Conservation (phyloP, 2,329 filamentous ascomycete species). For the Knoxdaviesia proteae region DNA sequence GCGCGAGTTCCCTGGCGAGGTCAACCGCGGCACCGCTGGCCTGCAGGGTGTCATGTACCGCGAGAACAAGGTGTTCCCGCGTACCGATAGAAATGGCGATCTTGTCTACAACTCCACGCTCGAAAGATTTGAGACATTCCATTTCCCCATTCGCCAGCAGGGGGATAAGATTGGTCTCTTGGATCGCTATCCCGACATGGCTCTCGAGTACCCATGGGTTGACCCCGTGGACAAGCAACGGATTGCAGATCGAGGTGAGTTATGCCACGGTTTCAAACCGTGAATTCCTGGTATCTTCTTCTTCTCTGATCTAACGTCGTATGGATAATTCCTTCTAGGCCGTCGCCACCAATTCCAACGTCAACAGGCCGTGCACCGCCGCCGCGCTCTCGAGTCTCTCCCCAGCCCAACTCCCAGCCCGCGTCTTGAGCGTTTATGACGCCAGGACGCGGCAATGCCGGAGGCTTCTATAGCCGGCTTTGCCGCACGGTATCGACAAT, state of each 20-base stretch:
- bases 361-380: background rate
- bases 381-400: constrained; percentile 2
- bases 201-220: constrained; percentile 24
- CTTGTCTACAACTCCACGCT: constrained; percentile 18
- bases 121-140: constrained; percentile 6
- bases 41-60: constrained; percentile 23
- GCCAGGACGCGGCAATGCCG: no score
- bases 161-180: constrained; percentile 11
- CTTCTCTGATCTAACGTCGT: background rate
- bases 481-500: no score
- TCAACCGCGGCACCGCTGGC: constrained; percentile 8
- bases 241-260: constrained; percentile 20
- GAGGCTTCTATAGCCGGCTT: no score
- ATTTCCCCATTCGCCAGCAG: constrained; percentile 8
- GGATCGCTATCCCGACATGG: constrained; percentile 24
- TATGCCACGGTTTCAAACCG: background rate
- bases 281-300: background rate
- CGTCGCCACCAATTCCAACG: constrained; percentile 3
- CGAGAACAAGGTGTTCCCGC: constrained; percentile 19
- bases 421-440: background rate
- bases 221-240: constrained; percentile 15
- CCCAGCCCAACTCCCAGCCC: constrained; percentile 2
- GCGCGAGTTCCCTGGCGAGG: constrained; percentile 4
- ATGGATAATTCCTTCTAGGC: background rate
- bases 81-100: constrained; percentile 19